Percentiles rank a stretch among this genome's conserved stretches.
Evolutionary conservation across 2,329 filamentous ascomycete species (phyloP).

Genomic region (Trichoderma atroviride): DNA sequence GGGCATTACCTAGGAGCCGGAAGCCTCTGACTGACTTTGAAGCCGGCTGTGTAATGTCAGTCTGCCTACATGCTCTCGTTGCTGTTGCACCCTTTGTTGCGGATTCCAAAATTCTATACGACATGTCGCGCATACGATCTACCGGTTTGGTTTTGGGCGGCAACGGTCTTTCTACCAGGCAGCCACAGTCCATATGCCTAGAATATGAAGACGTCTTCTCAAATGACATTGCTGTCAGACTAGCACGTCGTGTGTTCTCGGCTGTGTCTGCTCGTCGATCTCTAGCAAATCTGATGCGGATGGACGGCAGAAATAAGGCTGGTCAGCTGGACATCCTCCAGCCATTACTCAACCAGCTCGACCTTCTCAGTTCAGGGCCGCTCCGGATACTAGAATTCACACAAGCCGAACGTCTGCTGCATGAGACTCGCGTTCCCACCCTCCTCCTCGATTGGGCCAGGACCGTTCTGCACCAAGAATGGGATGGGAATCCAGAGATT

Average conservation of each 20-base stretch:
- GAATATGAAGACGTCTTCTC: conserved; percentile 66
- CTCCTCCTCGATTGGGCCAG: conserved; percentile 71
- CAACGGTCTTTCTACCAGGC: conserved; percentile 49
- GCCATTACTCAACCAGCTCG: conserved; percentile 56
- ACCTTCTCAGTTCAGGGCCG: conserved; percentile 52
- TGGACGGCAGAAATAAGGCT: conserved; percentile 42
- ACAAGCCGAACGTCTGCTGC: conserved; percentile 54
- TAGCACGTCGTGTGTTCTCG: conserved; percentile 61
- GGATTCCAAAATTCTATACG: conserved; percentile 53
- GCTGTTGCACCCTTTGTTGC: conserved; percentile 57
- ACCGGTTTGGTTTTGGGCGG: conserved; percentile 54
- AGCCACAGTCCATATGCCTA: conserved; percentile 55
- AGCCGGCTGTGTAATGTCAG: conserved; percentile 57
- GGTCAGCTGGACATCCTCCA: conserved; percentile 45
- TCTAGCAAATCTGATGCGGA: conserved; percentile 50
- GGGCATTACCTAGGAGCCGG: conserved; percentile 15
- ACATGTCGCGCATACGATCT: conserved; percentile 63
- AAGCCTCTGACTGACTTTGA: conserved; percentile 47
- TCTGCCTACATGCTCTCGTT: conserved; percentile 65
- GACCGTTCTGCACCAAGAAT: conserved; percentile 74
- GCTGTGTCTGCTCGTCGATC: conserved; percentile 57
- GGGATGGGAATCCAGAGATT: conserved; percentile 75
- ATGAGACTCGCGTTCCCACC: conserved; percentile 60
- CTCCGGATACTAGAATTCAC: conserved; percentile 53
- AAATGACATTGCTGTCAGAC: conserved; percentile 60